Percentiles rank a stretch among this genome's conserved stretches.
phyloP scores from a whole-genome alignment of 805 yeast genomes.

The Barnettozyma pratensis region DNA sequence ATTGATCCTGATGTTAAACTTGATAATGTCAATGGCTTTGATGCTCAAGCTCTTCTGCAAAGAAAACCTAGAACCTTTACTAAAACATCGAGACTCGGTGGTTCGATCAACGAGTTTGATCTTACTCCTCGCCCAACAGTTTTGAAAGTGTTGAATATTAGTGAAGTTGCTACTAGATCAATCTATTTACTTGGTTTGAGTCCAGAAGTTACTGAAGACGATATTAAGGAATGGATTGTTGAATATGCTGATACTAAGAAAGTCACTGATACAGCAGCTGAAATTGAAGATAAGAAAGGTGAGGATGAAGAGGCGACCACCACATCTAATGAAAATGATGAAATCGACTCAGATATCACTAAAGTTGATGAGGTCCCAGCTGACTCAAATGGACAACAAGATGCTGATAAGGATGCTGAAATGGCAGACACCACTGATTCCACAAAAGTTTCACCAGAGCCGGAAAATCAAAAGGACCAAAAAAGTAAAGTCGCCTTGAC shows the following conservation, averaged over 20 bases:
- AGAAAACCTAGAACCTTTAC: not conserved
- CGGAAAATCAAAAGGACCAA: too few species aligned
- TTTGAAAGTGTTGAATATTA: slow-evolving; percentile 10
- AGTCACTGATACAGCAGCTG: not conserved
- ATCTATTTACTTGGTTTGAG: slow-evolving; percentile 13
- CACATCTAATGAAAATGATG: not conserved
- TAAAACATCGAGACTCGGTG: not conserved
- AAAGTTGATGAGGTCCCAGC: not conserved
- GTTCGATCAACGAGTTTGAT: not conserved
- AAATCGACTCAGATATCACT: not conserved
- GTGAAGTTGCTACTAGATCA: slow-evolving; percentile 10
- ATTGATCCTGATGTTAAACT: not conserved
- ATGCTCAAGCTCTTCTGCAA: not conserved
- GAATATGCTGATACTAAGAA: not conserved
- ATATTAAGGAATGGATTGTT: slow-evolving; percentile 13
- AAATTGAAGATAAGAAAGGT: not conserved
- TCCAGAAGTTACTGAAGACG: slow-evolving; percentile 12
- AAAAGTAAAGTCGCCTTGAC: not conserved
- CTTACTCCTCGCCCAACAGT: not conserved
- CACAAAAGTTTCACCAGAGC: not conserved
- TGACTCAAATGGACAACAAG: not conserved
- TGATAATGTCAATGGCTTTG: slow-evolving; percentile 3
- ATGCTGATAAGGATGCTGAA: not conserved
- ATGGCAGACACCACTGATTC: not conserved
- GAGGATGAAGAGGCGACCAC: not conserved